Conservation (phyloP, 140 eudicot genomes). For the Erigeron philadelphicus region DNA sequence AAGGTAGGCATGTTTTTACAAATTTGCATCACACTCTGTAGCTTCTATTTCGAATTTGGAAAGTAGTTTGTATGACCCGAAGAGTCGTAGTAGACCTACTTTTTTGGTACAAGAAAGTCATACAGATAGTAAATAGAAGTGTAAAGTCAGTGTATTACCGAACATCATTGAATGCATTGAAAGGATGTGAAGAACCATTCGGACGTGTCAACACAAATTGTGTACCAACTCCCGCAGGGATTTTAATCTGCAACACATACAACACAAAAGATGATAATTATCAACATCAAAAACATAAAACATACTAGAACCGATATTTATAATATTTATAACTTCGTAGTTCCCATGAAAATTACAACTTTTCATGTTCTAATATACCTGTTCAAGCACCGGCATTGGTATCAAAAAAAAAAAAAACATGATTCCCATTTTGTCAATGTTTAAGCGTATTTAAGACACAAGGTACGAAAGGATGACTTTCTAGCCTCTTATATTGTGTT, state of each 20-base stretch:
- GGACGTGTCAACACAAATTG: constrained; percentile 75
- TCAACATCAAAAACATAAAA: not conserved
- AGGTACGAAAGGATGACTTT: too few species aligned
- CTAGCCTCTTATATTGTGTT: too few species aligned
- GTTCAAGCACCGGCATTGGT: not conserved
- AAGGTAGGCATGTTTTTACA: not conserved
- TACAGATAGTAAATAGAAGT: constrained; percentile 21
- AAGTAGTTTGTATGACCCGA: constrained; percentile 2
- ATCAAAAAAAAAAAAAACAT: too few species aligned
- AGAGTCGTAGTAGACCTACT: constrained; percentile 10
- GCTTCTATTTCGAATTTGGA: constrained; percentile 9
- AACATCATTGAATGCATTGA: constrained; percentile 61
- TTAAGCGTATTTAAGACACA: too few species aligned
- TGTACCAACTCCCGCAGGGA: constrained; percentile 67
- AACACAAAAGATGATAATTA: constrained; percentile 7
- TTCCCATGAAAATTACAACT: constrained; percentile 5
- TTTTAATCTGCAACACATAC: constrained; percentile 62
- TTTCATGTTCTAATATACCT: not conserved
- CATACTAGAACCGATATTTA: not conserved
- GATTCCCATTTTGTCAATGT: too few species aligned
- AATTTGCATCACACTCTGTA: constrained; percentile 11
- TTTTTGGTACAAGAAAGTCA: not conserved
- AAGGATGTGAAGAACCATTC: constrained; percentile 75
- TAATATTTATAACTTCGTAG: not conserved
- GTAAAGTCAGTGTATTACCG: constrained; percentile 46